phyloP scores from a whole-genome alignment of 352 stramenopile genomes.

The Globisporangium alternatum region DNA sequence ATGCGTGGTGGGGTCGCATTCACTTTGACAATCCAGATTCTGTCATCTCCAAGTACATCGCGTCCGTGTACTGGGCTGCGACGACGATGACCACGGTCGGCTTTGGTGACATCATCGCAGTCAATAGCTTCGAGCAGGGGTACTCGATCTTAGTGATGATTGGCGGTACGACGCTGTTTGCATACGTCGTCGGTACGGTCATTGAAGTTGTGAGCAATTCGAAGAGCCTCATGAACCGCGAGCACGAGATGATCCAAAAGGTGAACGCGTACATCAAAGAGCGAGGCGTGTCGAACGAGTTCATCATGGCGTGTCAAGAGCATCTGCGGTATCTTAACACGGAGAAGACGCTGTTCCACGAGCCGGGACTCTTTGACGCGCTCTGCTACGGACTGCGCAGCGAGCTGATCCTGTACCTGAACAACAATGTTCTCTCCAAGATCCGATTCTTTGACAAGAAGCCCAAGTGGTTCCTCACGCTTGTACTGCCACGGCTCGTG shows the following conservation, averaged over 20 bases:
- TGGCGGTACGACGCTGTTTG: slow-evolving; percentile 75
- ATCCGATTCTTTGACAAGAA: slow-evolving; percentile 85
- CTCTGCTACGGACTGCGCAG: slow-evolving; percentile 63
- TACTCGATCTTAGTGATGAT: slow-evolving; percentile 86
- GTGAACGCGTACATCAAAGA: slow-evolving; percentile 83
- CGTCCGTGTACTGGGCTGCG: slow-evolving; percentile 82
- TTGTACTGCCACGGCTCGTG: slow-evolving; percentile 59
- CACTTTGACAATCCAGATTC: slow-evolving; percentile 60
- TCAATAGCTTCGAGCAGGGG: slow-evolving; percentile 68
- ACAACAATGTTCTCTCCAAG: slow-evolving; percentile 50
- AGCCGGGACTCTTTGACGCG: slow-evolving; percentile 57
- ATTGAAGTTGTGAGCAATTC: slow-evolving; percentile 81
- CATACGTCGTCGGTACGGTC: slow-evolving; percentile 78
- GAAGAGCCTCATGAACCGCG: slow-evolving; percentile 70
- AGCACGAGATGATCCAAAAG: slow-evolving; percentile 66
- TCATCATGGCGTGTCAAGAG: slow-evolving; percentile 65
- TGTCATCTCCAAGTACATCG: slow-evolving; percentile 67
- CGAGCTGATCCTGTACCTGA: slow-evolving; percentile 68
- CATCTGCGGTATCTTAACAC: slow-evolving; percentile 67
- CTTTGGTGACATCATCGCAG: slow-evolving; percentile 79
- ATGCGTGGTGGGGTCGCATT: slow-evolving; percentile 51
- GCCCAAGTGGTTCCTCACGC: slow-evolving; percentile 77
- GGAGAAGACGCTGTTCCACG: slow-evolving; percentile 70
- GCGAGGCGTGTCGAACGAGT: slow-evolving; percentile 64
- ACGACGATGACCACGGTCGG: slow-evolving; percentile 87